Percentiles rank a stretch among this genome's conserved stretches.
These are phyloP conservation scores for Russula griseocarnosa DNA, from an alignment of 768 basidiomycete genomes.

Conservation along the genomic window DNA sequence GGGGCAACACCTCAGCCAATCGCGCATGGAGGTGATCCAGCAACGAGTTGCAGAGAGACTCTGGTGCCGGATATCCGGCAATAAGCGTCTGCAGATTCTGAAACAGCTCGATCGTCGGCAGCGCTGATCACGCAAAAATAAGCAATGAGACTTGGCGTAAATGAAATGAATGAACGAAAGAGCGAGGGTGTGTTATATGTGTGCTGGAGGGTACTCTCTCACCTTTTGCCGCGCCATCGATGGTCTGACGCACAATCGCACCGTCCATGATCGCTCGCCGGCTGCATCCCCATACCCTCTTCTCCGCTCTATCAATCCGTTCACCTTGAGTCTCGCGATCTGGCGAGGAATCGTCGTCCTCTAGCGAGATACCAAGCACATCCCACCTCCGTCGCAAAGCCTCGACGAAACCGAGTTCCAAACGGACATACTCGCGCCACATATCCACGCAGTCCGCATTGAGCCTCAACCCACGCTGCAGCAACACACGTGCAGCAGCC, in stretches of 20 bases:
- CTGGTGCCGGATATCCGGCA: constrained; percentile 42
- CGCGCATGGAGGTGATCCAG: constrained; percentile 45
- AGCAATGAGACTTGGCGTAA: not conserved
- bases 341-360: constrained; percentile 28
- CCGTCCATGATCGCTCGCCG: constrained; percentile 69
- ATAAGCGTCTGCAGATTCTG: constrained; percentile 42
- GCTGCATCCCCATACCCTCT: constrained; percentile 51
- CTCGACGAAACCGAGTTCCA: constrained; percentile 87
- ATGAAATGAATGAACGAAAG: not conserved
- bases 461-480: constrained; percentile 82
- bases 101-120: constrained; percentile 43
- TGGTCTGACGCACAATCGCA: constrained; percentile 74
- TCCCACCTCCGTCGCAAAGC: constrained; percentile 74
- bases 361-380: constrained; percentile 58
- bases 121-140: constrained; percentile 32
- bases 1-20: constrained; percentile 38
- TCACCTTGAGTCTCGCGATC: constrained; percentile 29
- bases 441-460: constrained; percentile 67
- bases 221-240: constrained; percentile 73
- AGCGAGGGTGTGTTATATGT: not conserved
- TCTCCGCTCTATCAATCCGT: constrained; percentile 36
- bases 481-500: constrained; percentile 72
- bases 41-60: constrained; percentile 39
- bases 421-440: constrained; percentile 88
- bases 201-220: not conserved